These are phyloP conservation scores for Bromus sterilis DNA, from an alignment of 176 grass and related monocot genomes.

Conservation along the genomic window DNA sequence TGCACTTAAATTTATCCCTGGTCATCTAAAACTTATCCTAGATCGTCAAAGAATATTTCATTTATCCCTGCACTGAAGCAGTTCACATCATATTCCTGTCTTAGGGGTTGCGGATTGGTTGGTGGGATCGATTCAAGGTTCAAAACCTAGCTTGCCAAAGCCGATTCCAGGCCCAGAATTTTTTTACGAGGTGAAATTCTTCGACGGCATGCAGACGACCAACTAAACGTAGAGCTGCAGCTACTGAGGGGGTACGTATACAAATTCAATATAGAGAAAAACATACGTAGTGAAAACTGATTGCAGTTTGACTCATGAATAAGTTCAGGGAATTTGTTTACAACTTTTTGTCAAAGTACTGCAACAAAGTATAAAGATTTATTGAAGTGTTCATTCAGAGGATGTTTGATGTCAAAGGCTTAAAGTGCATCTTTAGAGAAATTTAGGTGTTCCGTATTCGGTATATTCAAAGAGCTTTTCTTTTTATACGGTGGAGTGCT, in stretches of 20 bases:
- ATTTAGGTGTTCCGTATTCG: neutral
- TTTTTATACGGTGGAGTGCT: neutral
- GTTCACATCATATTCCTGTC: neutral
- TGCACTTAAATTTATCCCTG: neutral
- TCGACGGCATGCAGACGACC: neutral
- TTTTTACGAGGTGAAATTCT: slow-evolving; percentile 17
- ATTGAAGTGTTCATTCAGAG: neutral
- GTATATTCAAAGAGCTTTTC: neutral
- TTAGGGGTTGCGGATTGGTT: slow-evolving; percentile 11
- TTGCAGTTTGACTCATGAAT: neutral
- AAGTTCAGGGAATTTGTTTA: neutral
- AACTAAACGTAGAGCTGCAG: slow-evolving; percentile 20
- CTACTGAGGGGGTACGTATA: slow-evolving; percentile 20
- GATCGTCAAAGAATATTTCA: neutral
- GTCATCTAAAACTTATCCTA: neutral
- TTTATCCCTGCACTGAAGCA: neutral
- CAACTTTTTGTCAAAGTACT: neutral
- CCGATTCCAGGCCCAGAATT: neutral
- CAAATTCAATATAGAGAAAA: neutral
- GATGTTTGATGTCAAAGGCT: neutral
- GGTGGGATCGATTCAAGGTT: neutral
- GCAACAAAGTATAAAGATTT: neutral
- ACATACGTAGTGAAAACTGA: neutral
- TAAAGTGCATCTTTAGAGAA: neutral
- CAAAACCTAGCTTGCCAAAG: neutral